These are phyloP conservation scores for Saccharomycopsis hybrid DNA, from an alignment of 1,139 yeast species.

Conservation along the genomic window DNA sequence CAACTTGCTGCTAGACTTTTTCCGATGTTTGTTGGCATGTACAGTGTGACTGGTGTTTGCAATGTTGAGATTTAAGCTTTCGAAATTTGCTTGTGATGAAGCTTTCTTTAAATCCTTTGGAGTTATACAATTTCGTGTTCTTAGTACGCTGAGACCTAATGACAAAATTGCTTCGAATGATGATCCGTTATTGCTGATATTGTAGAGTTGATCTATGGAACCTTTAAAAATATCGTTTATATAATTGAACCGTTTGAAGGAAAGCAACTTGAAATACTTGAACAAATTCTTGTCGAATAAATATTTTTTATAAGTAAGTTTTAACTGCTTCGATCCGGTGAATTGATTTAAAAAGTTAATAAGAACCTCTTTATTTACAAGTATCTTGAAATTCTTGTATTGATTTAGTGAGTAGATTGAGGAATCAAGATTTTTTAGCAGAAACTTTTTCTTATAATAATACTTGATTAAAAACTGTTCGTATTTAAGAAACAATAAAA, in stretches of 20 bases:
- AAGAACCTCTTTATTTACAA: constrained; percentile 9
- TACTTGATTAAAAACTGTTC: constrained; percentile 15
- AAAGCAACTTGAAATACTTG: constrained; percentile 15
- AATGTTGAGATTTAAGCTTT: constrained; percentile 1
- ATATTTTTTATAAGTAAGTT: constrained; percentile 6
- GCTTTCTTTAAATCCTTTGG: constrained; percentile 13
- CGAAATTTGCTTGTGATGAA: not conserved
- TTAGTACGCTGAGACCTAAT: constrained; percentile 17
- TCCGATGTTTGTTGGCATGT: too few relatives aligned
- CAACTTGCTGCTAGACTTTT: not conserved
- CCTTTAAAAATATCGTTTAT: constrained; percentile 14
- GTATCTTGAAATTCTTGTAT: constrained; percentile 4
- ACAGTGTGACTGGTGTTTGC: not conserved
- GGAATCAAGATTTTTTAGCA: constrained; percentile 9
- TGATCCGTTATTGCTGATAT: not conserved
- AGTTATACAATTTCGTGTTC: constrained; percentile 17
- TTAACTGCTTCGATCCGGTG: constrained; percentile 2
- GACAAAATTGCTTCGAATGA: constrained; percentile 16
- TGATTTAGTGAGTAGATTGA: constrained; percentile 7
- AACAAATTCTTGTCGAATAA: constrained; percentile 16
- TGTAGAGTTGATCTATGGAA: constrained; percentile 13
- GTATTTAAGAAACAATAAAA: constrained; percentile 16
- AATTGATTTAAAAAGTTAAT: constrained; percentile 11
- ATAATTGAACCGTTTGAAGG: constrained; percentile 17
- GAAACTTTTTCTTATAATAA: constrained; percentile 10